These are phyloP conservation scores for Penicillium riverlandense DNA, from an alignment of 495 filamentous ascomycete genomes.

Conservation along the genomic window DNA sequence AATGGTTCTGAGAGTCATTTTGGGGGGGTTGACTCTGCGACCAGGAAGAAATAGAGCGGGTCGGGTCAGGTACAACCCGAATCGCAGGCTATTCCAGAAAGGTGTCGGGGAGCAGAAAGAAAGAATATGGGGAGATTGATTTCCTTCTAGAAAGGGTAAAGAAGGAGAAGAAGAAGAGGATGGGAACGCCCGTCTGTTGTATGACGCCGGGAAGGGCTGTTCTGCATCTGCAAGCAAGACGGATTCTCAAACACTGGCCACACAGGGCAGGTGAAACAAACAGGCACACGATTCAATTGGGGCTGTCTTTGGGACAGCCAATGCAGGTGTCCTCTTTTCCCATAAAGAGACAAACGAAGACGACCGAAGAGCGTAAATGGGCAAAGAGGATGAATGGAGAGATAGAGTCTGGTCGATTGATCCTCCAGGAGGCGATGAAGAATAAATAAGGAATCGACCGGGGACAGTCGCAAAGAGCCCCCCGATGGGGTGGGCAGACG, in stretches of 20 bases:
- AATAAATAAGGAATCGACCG: no score
- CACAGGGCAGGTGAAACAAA: slow-evolving; percentile 8
- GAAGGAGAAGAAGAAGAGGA: slow-evolving; percentile 10
- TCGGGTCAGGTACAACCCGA: slow-evolving; percentile 1
- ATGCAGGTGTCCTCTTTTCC: no score
- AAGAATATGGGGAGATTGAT: background rate
- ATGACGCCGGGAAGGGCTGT: slow-evolving; percentile 3
- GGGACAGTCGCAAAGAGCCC: no score
- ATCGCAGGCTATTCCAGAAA: background rate
- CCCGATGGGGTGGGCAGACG: no score
- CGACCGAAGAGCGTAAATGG: no score
- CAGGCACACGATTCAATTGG: slow-evolving; percentile 5
- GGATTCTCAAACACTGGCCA: slow-evolving; percentile 7
- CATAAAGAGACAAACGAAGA: no score
- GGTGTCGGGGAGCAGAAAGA: slow-evolving; percentile 12
- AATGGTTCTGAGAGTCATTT: background rate
- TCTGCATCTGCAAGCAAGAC: slow-evolving; percentile 2
- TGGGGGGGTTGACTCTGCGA: background rate
- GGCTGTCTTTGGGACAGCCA: no score
- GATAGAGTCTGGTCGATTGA: no score
- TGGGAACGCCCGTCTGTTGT: slow-evolving; percentile 6
- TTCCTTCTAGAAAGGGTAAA: slow-evolving; percentile 7
- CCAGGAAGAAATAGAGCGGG: background rate
- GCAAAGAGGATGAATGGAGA: background rate
- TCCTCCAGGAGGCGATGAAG: no score